A percentile compares a stretch with the other conserved stretches of the same genome.
Evolutionary conservation across 805 yeast genomes (phyloP).

Genomic region (Wickerhamomyces chambardii): DNA sequence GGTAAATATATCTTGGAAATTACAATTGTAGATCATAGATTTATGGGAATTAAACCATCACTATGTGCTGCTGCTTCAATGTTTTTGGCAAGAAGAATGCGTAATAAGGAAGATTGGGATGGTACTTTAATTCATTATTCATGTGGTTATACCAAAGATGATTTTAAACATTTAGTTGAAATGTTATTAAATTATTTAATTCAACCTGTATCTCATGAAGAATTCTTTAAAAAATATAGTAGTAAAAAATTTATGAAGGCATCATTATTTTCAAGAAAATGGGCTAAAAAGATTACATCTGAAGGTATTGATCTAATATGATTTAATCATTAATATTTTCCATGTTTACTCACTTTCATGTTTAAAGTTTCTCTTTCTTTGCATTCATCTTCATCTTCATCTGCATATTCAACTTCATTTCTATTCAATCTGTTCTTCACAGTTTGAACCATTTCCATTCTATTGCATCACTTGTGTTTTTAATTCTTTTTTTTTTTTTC

Average conservation of each 20-base stretch:
- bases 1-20: conserved; percentile 82
- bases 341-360: too few relatives aligned
- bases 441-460: too few relatives aligned
- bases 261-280: conserved; percentile 66
- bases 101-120: conserved; percentile 67
- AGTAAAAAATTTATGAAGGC: conserved; percentile 83
- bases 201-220: conserved; percentile 81
- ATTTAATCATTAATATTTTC: too few relatives aligned
- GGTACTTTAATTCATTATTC: conserved; percentile 82
- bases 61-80: conserved; percentile 81
- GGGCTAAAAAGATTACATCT: conserved; percentile 55
- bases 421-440: too few relatives aligned
- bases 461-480: too few relatives aligned
- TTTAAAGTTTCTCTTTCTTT: too few relatives aligned
- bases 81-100: conserved; percentile 70
- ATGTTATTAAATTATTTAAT: conserved; percentile 69
- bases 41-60: conserved; percentile 69
- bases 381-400: too few relatives aligned
- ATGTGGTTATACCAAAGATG: conserved; percentile 77
- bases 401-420: too few relatives aligned
- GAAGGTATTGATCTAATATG: conserved; percentile 6
- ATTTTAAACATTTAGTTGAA: conserved; percentile 62
- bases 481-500: too few relatives aligned
- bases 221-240: conserved; percentile 87
- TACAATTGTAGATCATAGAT: conserved; percentile 64